A percentile compares a stretch with the other conserved stretches of the same genome.
These are phyloP conservation scores for Cydonia oblonga DNA, from an alignment of 331 rosid genomes.

Conservation along the genomic window DNA sequence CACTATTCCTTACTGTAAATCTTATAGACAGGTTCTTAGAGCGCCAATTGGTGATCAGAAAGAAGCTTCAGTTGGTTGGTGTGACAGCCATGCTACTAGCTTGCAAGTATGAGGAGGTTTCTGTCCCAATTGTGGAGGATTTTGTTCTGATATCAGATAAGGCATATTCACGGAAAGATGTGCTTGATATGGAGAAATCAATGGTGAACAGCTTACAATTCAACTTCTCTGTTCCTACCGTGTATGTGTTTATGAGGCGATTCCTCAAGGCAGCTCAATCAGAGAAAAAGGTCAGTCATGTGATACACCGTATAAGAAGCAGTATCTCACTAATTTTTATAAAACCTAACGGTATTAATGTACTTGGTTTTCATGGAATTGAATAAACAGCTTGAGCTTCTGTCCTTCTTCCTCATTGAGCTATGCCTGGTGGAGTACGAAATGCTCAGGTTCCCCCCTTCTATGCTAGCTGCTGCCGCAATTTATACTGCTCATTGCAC, in stretches of 20 bases:
- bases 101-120: constrained; percentile 81
- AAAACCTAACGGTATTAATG: not conserved
- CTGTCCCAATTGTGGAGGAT: constrained; percentile 69
- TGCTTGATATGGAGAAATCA: constrained; percentile 67
- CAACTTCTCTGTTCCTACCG: constrained; percentile 67
- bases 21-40: constrained; percentile 66
- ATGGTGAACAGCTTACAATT: constrained; percentile 67
- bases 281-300: constrained; percentile 37
- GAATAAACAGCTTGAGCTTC: constrained; percentile 54
- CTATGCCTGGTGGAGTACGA: constrained; percentile 66
- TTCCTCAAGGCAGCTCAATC: constrained; percentile 66
- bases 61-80: constrained; percentile 83
- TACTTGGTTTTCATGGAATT: constrained; percentile 1
- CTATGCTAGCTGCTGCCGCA: constrained; percentile 75
- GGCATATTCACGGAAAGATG: constrained; percentile 56
- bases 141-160: constrained; percentile 68
- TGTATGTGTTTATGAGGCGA: constrained; percentile 63
- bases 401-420: constrained; percentile 70
- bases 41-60: constrained; percentile 34
- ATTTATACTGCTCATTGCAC: constrained; percentile 72
- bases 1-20: constrained; percentile 54
- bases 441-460: constrained; percentile 63
- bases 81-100: constrained; percentile 74
- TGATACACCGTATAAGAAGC: not conserved
- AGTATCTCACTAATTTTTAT: not conserved